phyloP scores from a whole-genome alignment of 2,329 filamentous ascomycete genomes.

The Aspergillus sp. region DNA sequence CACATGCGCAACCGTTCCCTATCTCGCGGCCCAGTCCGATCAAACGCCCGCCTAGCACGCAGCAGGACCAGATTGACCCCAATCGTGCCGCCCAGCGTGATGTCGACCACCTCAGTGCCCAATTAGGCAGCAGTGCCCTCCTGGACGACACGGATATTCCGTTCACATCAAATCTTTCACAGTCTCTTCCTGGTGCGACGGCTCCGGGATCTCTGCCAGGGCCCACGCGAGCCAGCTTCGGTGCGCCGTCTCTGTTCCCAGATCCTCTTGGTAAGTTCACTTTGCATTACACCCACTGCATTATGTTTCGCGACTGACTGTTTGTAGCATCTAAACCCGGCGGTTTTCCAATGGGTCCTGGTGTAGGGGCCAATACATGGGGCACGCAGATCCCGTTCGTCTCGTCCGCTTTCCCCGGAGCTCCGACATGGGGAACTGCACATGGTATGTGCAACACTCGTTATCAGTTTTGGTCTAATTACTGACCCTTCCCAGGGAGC shows the following conservation, averaged over 20 bases:
- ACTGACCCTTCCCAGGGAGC: slow-evolving; percentile 30
- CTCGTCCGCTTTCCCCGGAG: slow-evolving; percentile 33
- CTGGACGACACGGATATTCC: slow-evolving; percentile 72
- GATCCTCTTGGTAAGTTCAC: slow-evolving; percentile 39
- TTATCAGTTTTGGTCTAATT: slow-evolving; percentile 10
- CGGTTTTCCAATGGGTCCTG: neutral
- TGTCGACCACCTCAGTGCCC: slow-evolving; percentile 70
- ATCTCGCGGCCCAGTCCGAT: slow-evolving; percentile 84
- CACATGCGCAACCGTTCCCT: slow-evolving; percentile 61
- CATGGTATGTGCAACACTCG: slow-evolving; percentile 27
- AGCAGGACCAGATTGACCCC: slow-evolving; percentile 46
- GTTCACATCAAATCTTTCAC: slow-evolving; percentile 49
- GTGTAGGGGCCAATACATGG: slow-evolving; percentile 31
- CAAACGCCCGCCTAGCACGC: slow-evolving; percentile 75
- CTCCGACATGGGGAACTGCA: slow-evolving; percentile 37
- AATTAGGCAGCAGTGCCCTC: slow-evolving; percentile 86
- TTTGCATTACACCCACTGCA: no score
- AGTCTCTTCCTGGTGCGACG: slow-evolving; percentile 50
- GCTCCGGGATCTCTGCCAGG: slow-evolving; percentile 49
- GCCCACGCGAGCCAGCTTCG: slow-evolving; percentile 42
- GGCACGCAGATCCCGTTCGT: slow-evolving; percentile 37
- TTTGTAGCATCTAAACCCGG: neutral
- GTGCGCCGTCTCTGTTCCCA: slow-evolving; percentile 40
- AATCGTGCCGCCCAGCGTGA: slow-evolving; percentile 50
- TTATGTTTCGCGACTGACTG: neutral